A percentile compares a stretch with the other conserved stretches of the same genome.
phyloP scores from a whole-genome alignment of 352 stramenopile species.

The Globisporangium ultimum region DNA sequence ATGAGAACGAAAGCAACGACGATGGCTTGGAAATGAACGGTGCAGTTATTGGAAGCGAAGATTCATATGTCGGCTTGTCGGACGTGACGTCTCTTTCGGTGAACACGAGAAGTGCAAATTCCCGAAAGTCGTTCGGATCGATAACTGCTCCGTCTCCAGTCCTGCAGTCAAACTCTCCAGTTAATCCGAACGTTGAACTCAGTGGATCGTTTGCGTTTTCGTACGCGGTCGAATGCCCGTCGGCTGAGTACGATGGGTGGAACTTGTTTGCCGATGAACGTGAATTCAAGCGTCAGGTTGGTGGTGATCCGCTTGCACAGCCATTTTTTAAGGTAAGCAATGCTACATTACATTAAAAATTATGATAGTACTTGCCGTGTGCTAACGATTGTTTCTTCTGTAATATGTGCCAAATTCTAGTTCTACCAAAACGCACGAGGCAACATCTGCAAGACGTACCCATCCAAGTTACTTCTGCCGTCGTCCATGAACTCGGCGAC shows the following conservation, averaged over 20 bases:
- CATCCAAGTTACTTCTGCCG: constrained; percentile 74
- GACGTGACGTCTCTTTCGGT: neutral
- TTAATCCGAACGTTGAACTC: constrained; percentile 34
- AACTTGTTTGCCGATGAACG: constrained; percentile 68
- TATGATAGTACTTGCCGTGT: constrained; percentile 1
- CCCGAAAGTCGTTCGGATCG: constrained; percentile 18
- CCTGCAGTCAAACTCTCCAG: constrained; percentile 29
- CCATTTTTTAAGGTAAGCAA: constrained; percentile 64
- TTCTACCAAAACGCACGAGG: constrained; percentile 79
- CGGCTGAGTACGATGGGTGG: constrained; percentile 64
- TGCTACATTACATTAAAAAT: neutral
- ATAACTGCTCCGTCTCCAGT: constrained; percentile 33
- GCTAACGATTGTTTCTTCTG: neutral
- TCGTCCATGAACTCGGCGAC: constrained; percentile 61
- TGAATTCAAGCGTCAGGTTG: constrained; percentile 80
- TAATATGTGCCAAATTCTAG: constrained; percentile 15
- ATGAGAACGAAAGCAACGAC: constrained; percentile 1
- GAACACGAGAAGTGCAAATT: neutral
- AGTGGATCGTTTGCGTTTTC: constrained; percentile 72
- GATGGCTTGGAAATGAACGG: constrained; percentile 4
- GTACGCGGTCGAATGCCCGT: constrained; percentile 39
- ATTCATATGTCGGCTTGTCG: neutral
- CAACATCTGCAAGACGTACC: constrained; percentile 84
- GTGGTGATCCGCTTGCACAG: constrained; percentile 45
- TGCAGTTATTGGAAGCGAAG: neutral